Evolutionary conservation across 495 filamentous ascomycete genomes (phyloP).

Genomic region (Daldinia caldariorum): DNA sequence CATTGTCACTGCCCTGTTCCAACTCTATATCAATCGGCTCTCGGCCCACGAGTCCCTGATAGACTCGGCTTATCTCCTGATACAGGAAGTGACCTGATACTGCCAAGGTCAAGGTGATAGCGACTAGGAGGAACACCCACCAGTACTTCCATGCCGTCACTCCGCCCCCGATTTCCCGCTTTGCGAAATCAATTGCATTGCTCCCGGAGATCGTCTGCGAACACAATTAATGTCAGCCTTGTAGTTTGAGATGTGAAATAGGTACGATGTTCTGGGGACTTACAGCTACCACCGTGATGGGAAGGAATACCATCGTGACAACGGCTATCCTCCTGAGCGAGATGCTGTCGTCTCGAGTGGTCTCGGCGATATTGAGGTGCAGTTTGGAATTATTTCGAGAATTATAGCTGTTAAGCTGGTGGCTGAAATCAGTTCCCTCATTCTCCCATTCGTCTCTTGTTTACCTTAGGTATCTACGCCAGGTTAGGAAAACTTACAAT

Average conservation of each 20-base stretch:
- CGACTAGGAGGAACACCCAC: constrained; percentile 17
- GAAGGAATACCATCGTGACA: constrained; percentile 17
- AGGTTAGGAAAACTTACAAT: constrained; percentile 8
- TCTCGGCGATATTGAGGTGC: background rate
- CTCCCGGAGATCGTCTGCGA: constrained; percentile 20
- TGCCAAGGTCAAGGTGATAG: background rate
- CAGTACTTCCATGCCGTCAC: constrained; percentile 22
- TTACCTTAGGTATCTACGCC: background rate
- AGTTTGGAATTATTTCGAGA: constrained; percentile 4
- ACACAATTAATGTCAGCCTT: background rate
- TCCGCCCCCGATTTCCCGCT: background rate
- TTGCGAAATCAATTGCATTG: constrained; percentile 18
- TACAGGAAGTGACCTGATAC: background rate
- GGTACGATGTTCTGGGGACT: background rate
- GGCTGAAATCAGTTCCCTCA: background rate
- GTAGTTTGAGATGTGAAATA: background rate
- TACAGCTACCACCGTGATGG: constrained; percentile 16
- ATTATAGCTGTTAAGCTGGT: constrained; percentile 8
- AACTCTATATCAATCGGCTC: background rate
- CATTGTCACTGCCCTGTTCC: constrained; percentile 1
- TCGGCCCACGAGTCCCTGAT: background rate
- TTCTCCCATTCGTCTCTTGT: background rate
- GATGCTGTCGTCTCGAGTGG: constrained; percentile 17
- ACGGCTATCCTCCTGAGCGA: constrained; percentile 14
- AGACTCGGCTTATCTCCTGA: background rate